phyloP scores from a whole-genome alignment of 805 yeast species.

The Lipomyces orientalis region DNA sequence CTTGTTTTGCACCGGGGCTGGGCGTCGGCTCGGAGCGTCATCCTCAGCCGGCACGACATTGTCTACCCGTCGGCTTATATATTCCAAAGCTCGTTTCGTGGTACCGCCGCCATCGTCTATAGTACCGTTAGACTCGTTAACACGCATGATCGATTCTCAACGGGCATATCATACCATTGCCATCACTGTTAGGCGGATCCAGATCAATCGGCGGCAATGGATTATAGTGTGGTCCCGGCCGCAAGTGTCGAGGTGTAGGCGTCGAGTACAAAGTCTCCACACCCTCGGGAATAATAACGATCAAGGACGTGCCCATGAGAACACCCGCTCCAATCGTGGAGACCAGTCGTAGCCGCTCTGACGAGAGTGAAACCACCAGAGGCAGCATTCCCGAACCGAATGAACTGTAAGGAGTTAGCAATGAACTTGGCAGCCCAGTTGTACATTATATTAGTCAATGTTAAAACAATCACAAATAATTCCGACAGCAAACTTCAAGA shows the following conservation, averaged over 20 bases:
- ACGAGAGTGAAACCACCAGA: constrained; percentile 43
- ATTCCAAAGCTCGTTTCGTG: constrained; percentile 1
- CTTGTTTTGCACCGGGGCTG: background rate
- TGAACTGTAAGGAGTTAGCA: constrained; percentile 35
- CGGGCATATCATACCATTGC: background rate
- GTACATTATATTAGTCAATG: background rate
- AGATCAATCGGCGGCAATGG: constrained; percentile 16
- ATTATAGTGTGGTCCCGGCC: constrained; percentile 17
- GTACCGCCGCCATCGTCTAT: background rate
- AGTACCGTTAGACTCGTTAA: background rate
- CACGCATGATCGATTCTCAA: background rate
- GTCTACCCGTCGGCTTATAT: background rate
- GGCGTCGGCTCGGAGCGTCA: background rate
- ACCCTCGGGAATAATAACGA: constrained; percentile 71
- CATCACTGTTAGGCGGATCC: constrained; percentile 10
- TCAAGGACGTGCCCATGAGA: constrained; percentile 63
- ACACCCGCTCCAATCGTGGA: constrained; percentile 65
- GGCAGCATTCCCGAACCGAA: constrained; percentile 46
- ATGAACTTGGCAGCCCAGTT: background rate
- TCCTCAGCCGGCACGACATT: background rate
- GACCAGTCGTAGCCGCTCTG: constrained; percentile 47
- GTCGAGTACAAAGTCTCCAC: constrained; percentile 51
- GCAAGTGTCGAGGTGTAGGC: constrained; percentile 26
- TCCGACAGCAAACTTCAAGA: background rate
- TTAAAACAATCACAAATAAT: background rate